phyloP scores from a whole-genome alignment of 495 filamentous ascomycete species.

The Polyplosphaeria fusca region DNA sequence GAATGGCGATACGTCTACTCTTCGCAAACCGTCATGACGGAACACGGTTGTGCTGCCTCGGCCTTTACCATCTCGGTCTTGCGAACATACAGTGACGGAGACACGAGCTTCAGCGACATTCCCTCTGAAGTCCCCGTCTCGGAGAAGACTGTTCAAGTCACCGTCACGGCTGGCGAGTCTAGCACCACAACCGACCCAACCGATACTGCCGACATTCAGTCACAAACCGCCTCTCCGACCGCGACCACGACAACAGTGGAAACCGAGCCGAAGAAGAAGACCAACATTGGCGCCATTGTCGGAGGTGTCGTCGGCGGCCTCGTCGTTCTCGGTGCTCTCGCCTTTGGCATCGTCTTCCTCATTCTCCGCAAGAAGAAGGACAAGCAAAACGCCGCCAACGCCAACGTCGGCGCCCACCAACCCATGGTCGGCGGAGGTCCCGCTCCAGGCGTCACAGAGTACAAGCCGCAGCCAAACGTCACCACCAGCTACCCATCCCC shows the following conservation, averaged over 20 bases:
- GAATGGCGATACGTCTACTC: constrained; percentile 29
- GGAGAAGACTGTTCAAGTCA: neutral
- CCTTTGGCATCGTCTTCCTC: constrained; percentile 19
- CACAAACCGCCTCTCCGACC: neutral
- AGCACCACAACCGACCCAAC: neutral
- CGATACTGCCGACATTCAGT: neutral
- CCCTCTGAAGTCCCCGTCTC: neutral
- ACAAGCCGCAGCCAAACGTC: constrained; percentile 21
- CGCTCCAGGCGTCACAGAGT: constrained; percentile 28
- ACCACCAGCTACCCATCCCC: constrained; percentile 5
- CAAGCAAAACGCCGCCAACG: constrained; percentile 8
- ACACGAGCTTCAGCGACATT: neutral
- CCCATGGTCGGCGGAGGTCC: constrained; percentile 17
- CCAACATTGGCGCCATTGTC: constrained; percentile 27
- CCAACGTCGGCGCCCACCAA: neutral
- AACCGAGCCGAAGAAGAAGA: constrained; percentile 4
- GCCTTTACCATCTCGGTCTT: constrained; percentile 19
- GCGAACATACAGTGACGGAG: constrained; percentile 12
- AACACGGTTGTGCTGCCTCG: constrained; percentile 25
- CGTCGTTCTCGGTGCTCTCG: constrained; percentile 23
- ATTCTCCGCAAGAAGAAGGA: constrained; percentile 20
- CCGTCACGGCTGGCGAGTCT: neutral
- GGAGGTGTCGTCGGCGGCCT: constrained; percentile 29
- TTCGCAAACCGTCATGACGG: constrained; percentile 17
- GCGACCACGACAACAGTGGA: neutral